A percentile compares a stretch with the other conserved stretches of the same genome.
These are phyloP conservation scores for Apiotrichum mycotoxinovorans DNA, from an alignment of 1,284 basidiomycete species.

Conservation along the genomic window DNA sequence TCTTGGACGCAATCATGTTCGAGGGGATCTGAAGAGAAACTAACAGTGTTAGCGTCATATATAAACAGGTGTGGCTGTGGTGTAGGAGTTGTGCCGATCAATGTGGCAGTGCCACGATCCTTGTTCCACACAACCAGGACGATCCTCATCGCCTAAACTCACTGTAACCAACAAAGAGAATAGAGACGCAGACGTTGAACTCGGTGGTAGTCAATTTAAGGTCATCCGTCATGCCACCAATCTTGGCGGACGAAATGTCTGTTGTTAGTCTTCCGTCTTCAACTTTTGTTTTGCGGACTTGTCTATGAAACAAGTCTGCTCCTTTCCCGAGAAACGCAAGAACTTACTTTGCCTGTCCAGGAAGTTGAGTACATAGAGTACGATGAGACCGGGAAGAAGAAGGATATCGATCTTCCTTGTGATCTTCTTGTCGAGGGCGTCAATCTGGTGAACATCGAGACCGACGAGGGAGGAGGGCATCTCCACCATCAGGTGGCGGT, in stretches of 20 bases:
- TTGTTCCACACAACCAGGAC: slow-evolving; percentile 27
- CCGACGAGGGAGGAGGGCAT: slow-evolving; percentile 29
- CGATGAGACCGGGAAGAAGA: slow-evolving; percentile 12
- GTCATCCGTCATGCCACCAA: slow-evolving; percentile 18
- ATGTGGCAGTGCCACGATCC: slow-evolving; percentile 18
- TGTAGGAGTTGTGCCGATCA: no score
- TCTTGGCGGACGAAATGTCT: slow-evolving; percentile 18
- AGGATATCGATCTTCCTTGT: slow-evolving; percentile 20
- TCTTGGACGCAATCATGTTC: slow-evolving; percentile 35
- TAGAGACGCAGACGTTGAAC: slow-evolving; percentile 31
- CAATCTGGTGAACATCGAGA: slow-evolving; percentile 28
- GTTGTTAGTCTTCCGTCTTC: background rate
- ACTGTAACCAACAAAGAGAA: slow-evolving; percentile 23
- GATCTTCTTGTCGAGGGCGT: slow-evolving; percentile 22
- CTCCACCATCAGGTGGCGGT: slow-evolving; percentile 12
- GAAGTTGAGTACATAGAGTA: slow-evolving; percentile 6
- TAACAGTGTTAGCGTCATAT: no score
- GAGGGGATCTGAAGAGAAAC: slow-evolving; percentile 44
- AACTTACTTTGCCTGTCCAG: background rate
- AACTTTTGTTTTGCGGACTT: no score
- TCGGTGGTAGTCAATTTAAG: slow-evolving; percentile 17
- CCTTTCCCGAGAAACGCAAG: no score
- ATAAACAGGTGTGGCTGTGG: no score
- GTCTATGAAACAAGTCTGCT: no score
- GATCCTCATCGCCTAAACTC: no score